Evolutionary conservation across 306 rosid genomes (phyloP), one percentile per base, ranked within the genome.

Genomic region (Fagus sylvatica): DNA sequence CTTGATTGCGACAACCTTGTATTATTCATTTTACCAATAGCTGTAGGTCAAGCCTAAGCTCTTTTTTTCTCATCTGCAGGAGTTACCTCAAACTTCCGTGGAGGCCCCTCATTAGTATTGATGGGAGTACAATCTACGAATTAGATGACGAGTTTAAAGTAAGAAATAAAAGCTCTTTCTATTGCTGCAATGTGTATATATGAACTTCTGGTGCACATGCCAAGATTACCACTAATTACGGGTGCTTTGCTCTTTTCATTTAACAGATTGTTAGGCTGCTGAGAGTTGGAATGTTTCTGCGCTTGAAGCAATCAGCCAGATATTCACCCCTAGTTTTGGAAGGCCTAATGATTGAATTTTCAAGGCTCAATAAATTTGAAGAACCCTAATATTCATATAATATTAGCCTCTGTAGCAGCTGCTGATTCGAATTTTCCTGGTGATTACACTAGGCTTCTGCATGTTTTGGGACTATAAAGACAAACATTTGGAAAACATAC

Each of bases 261-360:
- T 53, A 59, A 80, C 91, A 92, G 98, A 90, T 94, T 83, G 86
- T 85, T 73, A 85, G 91, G 85, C 97, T 71, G 87, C 91, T 42
- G 98, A 90, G 90, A 89, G 97, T 57, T 94, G 97, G 98, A 77
- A 85, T 80, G 84, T 90, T 79, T 89, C 98, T 76, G 94, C 96
- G 68, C 83, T 92, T 51, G 94, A 92, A 87, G 96, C 98, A 78
- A 80, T 94, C 55, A 84, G 87, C 53, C 98, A 90, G 85, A 91
- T 92, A 65, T 94, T 92, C 87, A 83, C 78, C 71, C 86, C 94
- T 51, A 74, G 78, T 59, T 83, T 42, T 75, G 77, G 79, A 77
- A 79, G 78, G 43, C n/a, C 79, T 0, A 66, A 40, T 53, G 82
- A 68, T 53, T 84, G 74, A 85, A 62, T 42, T 40, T 65, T 71